phyloP scores from a whole-genome alignment of 306 rosid species.

The Calophaca sinica region DNA sequence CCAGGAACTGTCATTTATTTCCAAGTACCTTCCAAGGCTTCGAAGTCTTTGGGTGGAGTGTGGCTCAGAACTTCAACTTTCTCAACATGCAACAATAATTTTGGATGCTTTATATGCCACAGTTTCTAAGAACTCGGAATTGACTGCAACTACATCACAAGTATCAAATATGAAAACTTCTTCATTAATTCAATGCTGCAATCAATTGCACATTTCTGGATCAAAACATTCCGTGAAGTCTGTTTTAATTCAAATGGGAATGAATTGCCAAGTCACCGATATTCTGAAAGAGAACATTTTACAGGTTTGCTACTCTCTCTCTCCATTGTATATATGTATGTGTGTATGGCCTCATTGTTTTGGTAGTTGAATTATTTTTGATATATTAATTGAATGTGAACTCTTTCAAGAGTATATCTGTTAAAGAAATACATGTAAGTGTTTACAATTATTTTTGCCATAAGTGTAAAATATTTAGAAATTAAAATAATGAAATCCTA shows the following conservation, averaged over 20 bases:
- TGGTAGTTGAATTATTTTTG: too few species aligned
- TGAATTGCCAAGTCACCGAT: background rate
- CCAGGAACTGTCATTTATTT: background rate
- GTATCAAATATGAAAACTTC: background rate
- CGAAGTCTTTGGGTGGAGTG: conserved; percentile 22
- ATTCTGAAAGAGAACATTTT: conserved; percentile 1
- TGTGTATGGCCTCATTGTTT: too few species aligned
- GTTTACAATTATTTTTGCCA: background rate
- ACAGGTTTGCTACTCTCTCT: conserved; percentile 22
- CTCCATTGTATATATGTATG: background rate
- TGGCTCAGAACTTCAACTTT: background rate
- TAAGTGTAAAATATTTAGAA: background rate
- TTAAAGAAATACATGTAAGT: too few species aligned
- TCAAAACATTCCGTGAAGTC: background rate
- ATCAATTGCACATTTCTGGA: background rate
- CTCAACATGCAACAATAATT: background rate
- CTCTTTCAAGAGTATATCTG: too few species aligned
- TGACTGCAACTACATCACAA: conserved; percentile 32
- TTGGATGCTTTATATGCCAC: conserved; percentile 20
- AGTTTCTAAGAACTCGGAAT: background rate
- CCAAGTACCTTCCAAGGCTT: conserved; percentile 10
- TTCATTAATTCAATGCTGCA: background rate
- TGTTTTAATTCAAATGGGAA: conserved; percentile 39
- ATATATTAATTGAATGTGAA: too few species aligned
- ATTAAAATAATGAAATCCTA: background rate